phyloP scores from a whole-genome alignment of 768 basidiomycete genomes.

The Atractiella rhizophila region DNA sequence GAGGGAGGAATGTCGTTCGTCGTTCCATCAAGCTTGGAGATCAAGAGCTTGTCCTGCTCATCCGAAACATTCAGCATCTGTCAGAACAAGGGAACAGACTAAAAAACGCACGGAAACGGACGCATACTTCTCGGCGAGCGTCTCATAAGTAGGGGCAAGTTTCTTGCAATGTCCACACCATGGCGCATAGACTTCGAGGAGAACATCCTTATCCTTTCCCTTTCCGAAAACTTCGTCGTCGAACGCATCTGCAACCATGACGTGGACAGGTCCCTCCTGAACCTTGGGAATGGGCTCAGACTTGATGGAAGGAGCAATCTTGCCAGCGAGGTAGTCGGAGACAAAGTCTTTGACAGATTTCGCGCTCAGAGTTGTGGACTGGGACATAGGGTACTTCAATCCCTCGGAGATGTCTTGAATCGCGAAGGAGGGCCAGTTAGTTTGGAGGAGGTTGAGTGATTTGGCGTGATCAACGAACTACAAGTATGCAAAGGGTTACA shows the following conservation, averaged over 20 bases:
- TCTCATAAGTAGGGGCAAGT: slow-evolving; percentile 80
- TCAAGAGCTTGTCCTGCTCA: slow-evolving; percentile 17
- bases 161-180: slow-evolving; percentile 66
- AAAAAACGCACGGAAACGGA: no score
- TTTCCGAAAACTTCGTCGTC: slow-evolving; percentile 64
- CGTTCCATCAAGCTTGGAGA: slow-evolving; percentile 79
- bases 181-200: slow-evolving; percentile 87
- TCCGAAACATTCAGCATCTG: slow-evolving; percentile 47
- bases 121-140: slow-evolving; percentile 59
- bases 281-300: slow-evolving; percentile 56
- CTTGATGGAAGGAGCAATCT: slow-evolving; percentile 63
- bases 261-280: slow-evolving; percentile 60
- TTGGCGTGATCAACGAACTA: slow-evolving; percentile 77
- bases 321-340: slow-evolving; percentile 40
- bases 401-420: slow-evolving; percentile 60
- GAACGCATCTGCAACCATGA: slow-evolving; percentile 67
- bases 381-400: slow-evolving; percentile 60
- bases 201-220: slow-evolving; percentile 61
- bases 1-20: slow-evolving; percentile 83
- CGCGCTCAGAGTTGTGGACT: slow-evolving; percentile 35
- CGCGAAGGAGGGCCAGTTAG: slow-evolving; percentile 82
- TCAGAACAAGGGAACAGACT: no score
- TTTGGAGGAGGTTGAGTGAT: slow-evolving; percentile 59
- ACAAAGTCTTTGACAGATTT: slow-evolving; percentile 37
- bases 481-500: background rate